Evolutionary conservation across 176 grass and related monocot genomes (phyloP), one percentile per base, ranked within the genome.

Genomic region (Typha latifolia): DNA sequence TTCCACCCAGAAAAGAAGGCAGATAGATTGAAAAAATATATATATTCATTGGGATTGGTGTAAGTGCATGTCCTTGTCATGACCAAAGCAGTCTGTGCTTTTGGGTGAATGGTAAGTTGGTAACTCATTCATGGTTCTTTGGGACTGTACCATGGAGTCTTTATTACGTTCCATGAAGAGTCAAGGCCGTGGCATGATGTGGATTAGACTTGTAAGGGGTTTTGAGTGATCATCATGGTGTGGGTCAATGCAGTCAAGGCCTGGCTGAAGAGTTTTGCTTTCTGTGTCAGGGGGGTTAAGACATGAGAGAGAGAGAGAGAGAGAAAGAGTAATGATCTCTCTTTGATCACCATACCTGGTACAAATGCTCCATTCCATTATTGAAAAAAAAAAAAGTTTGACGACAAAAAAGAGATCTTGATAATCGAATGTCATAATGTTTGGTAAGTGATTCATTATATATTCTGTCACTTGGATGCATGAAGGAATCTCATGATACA

Each of bases 61-160:
- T 62, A 73, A 69, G 79, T 72, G 77, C 63, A 47, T 64, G 91
- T 88, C 84, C 87, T 66, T 91, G 68, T 70, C 77, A 70, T 84
- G 70, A 66, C 62, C 79, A 96, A 90, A 91, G 84, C 26, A 79
- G 65, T 55, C 2, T 69, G 61, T 77, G 72, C 76, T 90, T 87
- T 88, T 74, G 20, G 15, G 68, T 79, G 62, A 78, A 85, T 71
- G 62, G 81, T 74, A 55, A 67, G 63, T 79, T 48, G 67, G 32
- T 51, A 73, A 71, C 62, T 63, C 12, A 37, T 24, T 18, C 43
- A 55, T 49, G 69, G 24, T 21, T 72, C 55, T 48, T 34, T 62
- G 47, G 22, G 70, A 20, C 64, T 68, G 51, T 68, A 61, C 66
- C 72, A 72, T 69, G 75, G 61, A 26, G 32, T 72, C 62, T 32